Evolutionary conservation across 208 protist genomes (phyloP).

Genomic region (Acanthamoeba culbertsoni): DNA sequence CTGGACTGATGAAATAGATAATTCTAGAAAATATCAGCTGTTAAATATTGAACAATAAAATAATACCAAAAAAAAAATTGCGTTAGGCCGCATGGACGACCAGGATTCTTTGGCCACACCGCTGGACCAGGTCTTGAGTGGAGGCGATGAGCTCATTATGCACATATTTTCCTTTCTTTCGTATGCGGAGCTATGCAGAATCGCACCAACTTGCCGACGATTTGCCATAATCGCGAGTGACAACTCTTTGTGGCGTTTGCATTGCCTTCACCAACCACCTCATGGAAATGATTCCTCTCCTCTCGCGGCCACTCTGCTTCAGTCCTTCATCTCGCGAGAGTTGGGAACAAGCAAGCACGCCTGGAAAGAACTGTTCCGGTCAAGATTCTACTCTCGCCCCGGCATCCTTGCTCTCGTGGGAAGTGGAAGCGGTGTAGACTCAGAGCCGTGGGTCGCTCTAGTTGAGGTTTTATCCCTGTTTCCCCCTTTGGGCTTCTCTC

Average conservation of each 20-base stretch:
- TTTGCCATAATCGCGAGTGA: neutral
- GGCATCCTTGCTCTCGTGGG: neutral
- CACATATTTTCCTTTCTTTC: neutral
- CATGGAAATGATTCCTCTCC: neutral
- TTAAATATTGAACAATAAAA: too few species aligned
- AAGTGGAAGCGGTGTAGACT: too few species aligned
- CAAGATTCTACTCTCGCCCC: neutral
- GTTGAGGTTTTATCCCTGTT: too few species aligned
- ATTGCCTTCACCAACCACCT: neutral
- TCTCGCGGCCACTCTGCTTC: neutral
- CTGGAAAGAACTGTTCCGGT: neutral
- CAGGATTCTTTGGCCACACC: too few species aligned
- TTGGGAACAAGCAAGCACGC: neutral
- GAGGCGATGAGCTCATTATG: constrained; percentile 3
- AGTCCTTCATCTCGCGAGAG: neutral
- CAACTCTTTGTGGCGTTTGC: neutral
- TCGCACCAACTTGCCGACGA: neutral
- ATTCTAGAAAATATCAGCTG: neutral
- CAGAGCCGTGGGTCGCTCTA: too few species aligned
- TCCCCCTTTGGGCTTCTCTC: too few species aligned
- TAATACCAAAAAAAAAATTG: too few species aligned
- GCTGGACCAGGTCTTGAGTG: neutral
- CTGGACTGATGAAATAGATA: neutral
- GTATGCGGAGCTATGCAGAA: neutral
- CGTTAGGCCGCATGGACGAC: too few species aligned